These are phyloP conservation scores for Rhodomyrtus psidioides DNA, from an alignment of 441 rosid genomes.

Conservation along the genomic window DNA sequence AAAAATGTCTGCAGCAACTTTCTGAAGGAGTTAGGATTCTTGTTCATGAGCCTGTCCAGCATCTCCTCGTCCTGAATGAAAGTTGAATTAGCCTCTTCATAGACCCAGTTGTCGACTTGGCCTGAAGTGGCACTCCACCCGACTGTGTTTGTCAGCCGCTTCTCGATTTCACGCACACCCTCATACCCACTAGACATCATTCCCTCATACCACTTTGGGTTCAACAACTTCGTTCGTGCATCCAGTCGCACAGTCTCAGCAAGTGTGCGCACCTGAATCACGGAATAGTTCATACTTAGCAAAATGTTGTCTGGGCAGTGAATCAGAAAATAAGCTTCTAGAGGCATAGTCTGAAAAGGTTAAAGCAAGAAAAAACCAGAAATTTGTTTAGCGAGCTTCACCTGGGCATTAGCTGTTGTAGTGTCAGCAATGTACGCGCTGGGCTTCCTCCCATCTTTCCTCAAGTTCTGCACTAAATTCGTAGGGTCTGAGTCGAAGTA, in stretches of 20 bases:
- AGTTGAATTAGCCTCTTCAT: constrained; percentile 92
- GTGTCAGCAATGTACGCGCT: constrained; percentile 93
- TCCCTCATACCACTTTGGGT: constrained; percentile 99
- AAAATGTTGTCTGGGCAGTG: not conserved
- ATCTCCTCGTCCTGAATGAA: constrained; percentile 93
- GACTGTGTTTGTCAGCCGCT: constrained; percentile 85
- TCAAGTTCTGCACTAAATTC: constrained; percentile 78
- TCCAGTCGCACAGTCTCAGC: constrained; percentile 88
- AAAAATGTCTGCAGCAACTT: constrained; percentile 92
- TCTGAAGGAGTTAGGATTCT: constrained; percentile 89
- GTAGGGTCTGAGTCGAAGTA: constrained; percentile 98
- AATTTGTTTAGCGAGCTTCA: not conserved
- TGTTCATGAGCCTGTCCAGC: constrained; percentile 79
- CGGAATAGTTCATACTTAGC: constrained; percentile 4
- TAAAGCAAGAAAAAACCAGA: not conserved
- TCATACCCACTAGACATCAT: constrained; percentile 96
- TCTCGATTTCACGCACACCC: constrained; percentile 97
- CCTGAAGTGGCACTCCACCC: constrained; percentile 99
- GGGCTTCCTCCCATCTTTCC: constrained; percentile 93
- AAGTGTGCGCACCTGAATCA: constrained; percentile 70
- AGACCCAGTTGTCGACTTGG: constrained; percentile 98
- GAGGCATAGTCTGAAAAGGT: not conserved
- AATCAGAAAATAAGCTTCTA: not conserved
- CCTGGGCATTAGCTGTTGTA: constrained; percentile 97
- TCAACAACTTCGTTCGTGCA: constrained; percentile 86